Percentiles rank a stretch among this genome's conserved stretches.
Evolutionary conservation across 2,329 filamentous ascomycete genomes (phyloP).

Genomic region (Hypomyces rosellus): DNA sequence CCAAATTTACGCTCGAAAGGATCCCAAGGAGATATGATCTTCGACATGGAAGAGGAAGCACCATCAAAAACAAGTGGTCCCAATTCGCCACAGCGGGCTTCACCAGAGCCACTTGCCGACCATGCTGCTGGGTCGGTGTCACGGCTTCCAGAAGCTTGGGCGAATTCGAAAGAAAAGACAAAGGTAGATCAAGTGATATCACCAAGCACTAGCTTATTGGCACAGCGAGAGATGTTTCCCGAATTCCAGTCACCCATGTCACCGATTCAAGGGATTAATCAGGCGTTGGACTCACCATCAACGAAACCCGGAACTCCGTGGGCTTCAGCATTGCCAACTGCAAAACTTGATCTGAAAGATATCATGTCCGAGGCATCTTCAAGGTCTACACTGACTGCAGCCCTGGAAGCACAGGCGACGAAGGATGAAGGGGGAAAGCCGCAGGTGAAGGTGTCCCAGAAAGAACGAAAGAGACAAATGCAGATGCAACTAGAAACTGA

Average conservation of each 20-base stretch:
- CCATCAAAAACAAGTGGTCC: slow-evolving; percentile 25
- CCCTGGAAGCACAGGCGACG: slow-evolving; percentile 44
- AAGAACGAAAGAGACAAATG: slow-evolving; percentile 80
- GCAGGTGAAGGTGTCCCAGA: slow-evolving; percentile 71
- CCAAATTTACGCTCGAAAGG: slow-evolving; percentile 63
- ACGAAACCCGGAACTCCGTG: slow-evolving; percentile 38
- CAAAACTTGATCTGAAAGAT: slow-evolving; percentile 67
- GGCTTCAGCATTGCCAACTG: slow-evolving; percentile 46
- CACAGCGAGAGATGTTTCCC: not conserved
- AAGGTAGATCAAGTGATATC: slow-evolving; percentile 13
- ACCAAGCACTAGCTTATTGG: slow-evolving; percentile 13
- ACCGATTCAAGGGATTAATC: not conserved
- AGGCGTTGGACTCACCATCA: not conserved
- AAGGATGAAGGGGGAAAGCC: slow-evolving; percentile 35
- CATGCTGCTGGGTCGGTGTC: slow-evolving; percentile 24
- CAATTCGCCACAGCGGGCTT: slow-evolving; percentile 17
- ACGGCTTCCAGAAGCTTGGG: slow-evolving; percentile 25
- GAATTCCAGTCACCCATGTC: not conserved
- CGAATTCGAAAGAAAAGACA: slow-evolving; percentile 20
- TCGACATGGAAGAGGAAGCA: slow-evolving; percentile 85
- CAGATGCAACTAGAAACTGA: slow-evolving; percentile 53
- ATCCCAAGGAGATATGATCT: slow-evolving; percentile 74
- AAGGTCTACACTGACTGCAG: slow-evolving; percentile 48
- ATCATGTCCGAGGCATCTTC: slow-evolving; percentile 61
- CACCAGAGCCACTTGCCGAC: slow-evolving; percentile 15